phyloP scores from a whole-genome alignment of 2,329 filamentous ascomycete genomes.

The Exserohilum turcica region DNA sequence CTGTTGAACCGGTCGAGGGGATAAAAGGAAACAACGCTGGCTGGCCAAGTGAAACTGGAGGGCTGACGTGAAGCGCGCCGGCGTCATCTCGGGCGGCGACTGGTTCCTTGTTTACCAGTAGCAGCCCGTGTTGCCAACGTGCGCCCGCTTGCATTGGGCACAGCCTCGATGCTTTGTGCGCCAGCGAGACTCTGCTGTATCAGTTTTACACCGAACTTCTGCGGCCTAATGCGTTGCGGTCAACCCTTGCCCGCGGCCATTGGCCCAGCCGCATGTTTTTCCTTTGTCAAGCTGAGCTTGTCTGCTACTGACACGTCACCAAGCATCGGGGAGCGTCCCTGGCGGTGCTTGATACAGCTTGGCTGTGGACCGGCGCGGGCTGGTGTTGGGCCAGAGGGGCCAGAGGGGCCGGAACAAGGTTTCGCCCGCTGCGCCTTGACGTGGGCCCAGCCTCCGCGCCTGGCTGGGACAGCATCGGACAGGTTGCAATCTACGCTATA shows the following conservation, averaged over 20 bases:
- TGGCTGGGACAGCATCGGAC: not conserved
- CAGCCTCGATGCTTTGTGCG: conserved; percentile 15
- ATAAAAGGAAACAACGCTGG: conserved; percentile 4
- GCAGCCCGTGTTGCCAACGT: conserved; percentile 8
- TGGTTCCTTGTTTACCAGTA: conserved; percentile 31
- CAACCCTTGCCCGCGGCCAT: not conserved
- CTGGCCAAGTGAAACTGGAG: conserved; percentile 3
- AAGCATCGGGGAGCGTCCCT: conserved; percentile 25
- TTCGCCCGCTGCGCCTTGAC: conserved; percentile 27
- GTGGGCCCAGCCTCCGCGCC: conserved; percentile 16
- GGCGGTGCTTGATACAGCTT: conserved; percentile 35
- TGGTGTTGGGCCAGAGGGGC: not conserved
- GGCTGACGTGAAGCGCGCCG: conserved; percentile 7
- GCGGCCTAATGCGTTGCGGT: not conserved
- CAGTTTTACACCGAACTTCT: conserved; percentile 10
- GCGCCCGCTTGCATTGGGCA: conserved; percentile 2
- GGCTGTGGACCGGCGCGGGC: conserved; percentile 8
- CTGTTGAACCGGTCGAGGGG: not conserved
- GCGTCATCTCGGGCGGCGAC: conserved; percentile 25
- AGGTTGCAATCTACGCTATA: too few relatives aligned
- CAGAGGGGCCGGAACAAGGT: conserved; percentile 12
- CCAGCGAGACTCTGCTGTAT: conserved; percentile 9
- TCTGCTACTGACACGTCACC: conserved; percentile 28
- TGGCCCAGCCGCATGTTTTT: not conserved
- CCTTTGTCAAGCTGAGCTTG: conserved; percentile 10